Percentiles rank a stretch among this genome's conserved stretches.
Conservation (phyloP, 2,329 filamentous ascomycete species). For the Cordyceps tenuipes region DNA sequence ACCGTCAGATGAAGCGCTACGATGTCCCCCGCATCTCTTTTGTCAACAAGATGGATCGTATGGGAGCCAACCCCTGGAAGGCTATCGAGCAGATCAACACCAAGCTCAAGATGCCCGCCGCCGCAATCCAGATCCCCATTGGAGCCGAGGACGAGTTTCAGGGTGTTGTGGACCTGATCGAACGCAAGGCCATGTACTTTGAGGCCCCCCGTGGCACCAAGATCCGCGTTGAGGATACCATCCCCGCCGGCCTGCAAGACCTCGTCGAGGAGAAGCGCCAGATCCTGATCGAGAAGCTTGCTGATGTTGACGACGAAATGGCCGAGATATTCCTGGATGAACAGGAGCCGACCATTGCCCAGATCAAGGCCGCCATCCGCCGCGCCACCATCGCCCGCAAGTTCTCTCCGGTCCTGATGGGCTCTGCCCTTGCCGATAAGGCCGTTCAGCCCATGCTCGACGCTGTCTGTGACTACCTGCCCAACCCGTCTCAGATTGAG, state of each 20-base stretch:
- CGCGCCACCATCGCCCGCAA: slow-evolving; percentile 80
- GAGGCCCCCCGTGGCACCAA: slow-evolving; percentile 74
- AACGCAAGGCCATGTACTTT: slow-evolving; percentile 90
- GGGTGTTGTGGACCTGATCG: slow-evolving; percentile 85
- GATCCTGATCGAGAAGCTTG: slow-evolving; percentile 85
- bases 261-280: slow-evolving; percentile 74
- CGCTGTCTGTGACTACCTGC: slow-evolving; percentile 90
- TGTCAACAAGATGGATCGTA: slow-evolving; percentile 99
- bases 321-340: slow-evolving; percentile 92
- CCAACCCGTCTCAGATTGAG: slow-evolving; percentile 80
- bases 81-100: slow-evolving; percentile 95
- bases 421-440: slow-evolving; percentile 90
- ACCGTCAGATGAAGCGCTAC: slow-evolving; percentile 97
- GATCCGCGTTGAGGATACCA: slow-evolving; percentile 67
- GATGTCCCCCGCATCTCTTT: slow-evolving; percentile 93
- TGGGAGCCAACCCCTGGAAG: slow-evolving; percentile 97
- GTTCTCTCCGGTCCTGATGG: slow-evolving; percentile 95
- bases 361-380: slow-evolving; percentile 89
- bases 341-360: slow-evolving; percentile 63
- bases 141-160: slow-evolving; percentile 85
- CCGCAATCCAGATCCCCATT: slow-evolving; percentile 90
- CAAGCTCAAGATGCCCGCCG: slow-evolving; percentile 88
- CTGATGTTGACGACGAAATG: slow-evolving; percentile 96
- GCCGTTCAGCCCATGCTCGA: slow-evolving; percentile 94
- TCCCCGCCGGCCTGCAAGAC: slow-evolving; percentile 71